These are phyloP conservation scores for Lactarius vividus DNA, from an alignment of 768 basidiomycete genomes.

Conservation along the genomic window DNA sequence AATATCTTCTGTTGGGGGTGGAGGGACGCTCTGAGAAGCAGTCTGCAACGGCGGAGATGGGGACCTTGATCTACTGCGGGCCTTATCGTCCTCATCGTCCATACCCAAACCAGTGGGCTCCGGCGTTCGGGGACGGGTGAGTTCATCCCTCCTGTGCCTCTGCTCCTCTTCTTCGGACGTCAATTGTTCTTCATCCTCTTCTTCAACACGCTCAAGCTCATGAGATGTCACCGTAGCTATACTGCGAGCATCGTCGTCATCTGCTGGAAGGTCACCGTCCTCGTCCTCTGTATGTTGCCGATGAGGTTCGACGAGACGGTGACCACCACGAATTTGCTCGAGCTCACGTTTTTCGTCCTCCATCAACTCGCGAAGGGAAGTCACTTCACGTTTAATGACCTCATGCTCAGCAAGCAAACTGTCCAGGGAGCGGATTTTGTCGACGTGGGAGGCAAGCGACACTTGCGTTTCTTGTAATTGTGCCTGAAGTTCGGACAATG, in stretches of 20 bases:
- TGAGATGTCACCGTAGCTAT: slow-evolving; percentile 69
- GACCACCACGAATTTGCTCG: slow-evolving; percentile 35
- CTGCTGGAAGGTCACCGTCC: slow-evolving; percentile 35
- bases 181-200: slow-evolving; percentile 66
- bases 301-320: slow-evolving; percentile 18
- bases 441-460: slow-evolving; percentile 71
- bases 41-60: slow-evolving; percentile 30
- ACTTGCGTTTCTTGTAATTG: slow-evolving; percentile 84
- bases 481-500: slow-evolving; percentile 66
- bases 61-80: slow-evolving; percentile 31
- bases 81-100: slow-evolving; percentile 46
- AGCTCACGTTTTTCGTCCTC: slow-evolving; percentile 59
- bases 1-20: slow-evolving; percentile 50
- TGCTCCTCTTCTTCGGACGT: slow-evolving; percentile 44
- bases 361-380: slow-evolving; percentile 66
- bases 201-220: slow-evolving; percentile 67
- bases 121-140: slow-evolving; percentile 75
- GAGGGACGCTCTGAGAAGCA: slow-evolving; percentile 28
- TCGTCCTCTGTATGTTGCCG: slow-evolving; percentile 25
- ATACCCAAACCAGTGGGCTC: slow-evolving; percentile 68
- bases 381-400: slow-evolving; percentile 72
- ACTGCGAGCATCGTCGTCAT: slow-evolving; percentile 63
- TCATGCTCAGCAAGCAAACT: slow-evolving; percentile 83
- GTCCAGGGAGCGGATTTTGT: slow-evolving; percentile 82
- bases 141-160: slow-evolving; percentile 45